Conservation (phyloP, 75 land plant genomes). For the Pinus albicaulis region DNA sequence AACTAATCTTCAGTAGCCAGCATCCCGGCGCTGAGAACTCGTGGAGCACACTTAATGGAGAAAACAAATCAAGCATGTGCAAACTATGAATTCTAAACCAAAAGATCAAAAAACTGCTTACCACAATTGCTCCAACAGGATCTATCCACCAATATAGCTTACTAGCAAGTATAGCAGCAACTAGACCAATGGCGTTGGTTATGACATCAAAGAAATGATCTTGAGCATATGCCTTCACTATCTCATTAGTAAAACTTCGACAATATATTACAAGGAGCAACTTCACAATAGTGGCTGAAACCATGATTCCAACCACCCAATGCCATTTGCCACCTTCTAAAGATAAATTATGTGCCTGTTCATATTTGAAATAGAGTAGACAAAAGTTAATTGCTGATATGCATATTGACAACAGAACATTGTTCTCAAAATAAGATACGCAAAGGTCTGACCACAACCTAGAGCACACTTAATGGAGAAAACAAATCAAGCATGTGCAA, state of each 20-base stretch:
- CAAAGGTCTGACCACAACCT: no score
- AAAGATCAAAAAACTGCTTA: background rate
- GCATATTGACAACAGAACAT: no score
- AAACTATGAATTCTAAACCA: background rate
- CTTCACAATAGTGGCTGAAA: conserved; percentile 79
- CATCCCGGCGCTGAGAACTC: background rate
- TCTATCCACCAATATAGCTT: conserved; percentile 35
- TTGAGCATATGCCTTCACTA: conserved; percentile 85
- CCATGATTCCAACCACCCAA: conserved; percentile 92
- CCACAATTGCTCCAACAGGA: conserved; percentile 40
- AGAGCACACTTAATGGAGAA: background rate
- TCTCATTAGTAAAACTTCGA: conserved; percentile 75
- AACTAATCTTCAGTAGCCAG: background rate
- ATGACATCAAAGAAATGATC: conserved; percentile 95
- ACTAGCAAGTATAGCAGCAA: conserved; percentile 59
- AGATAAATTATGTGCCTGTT: conserved; percentile 32
- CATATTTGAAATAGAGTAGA: background rate
- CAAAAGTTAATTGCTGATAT: no score
- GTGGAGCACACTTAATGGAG: background rate
- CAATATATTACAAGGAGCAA: conserved; percentile 76
- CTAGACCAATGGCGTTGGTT: conserved; percentile 80
- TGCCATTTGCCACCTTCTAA: conserved; percentile 40
- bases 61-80: background rate
- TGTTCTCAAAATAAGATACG: no score
- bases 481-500: background rate